Evolutionary conservation across 73 alveolate genomes (phyloP).

Genomic region (Tetrahymena malaccensis): DNA sequence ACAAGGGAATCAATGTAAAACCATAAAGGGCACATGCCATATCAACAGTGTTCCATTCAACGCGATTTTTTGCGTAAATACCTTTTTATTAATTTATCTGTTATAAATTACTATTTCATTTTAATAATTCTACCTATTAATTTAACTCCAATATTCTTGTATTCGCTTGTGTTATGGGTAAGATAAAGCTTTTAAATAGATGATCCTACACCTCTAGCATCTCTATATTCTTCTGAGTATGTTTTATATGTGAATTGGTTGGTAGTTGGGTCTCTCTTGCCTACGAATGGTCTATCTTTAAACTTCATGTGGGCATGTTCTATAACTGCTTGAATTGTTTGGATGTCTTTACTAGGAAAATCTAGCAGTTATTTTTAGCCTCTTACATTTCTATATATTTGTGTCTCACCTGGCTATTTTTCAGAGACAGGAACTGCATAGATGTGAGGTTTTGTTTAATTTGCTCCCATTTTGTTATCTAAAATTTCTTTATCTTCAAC

Average conservation of each 20-base stretch:
- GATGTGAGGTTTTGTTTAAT: neutral
- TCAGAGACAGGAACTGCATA: constrained; percentile 61
- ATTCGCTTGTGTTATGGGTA: neutral
- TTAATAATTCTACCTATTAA: constrained; percentile 40
- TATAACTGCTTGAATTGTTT: neutral
- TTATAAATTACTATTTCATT: neutral
- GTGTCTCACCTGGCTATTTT: constrained; percentile 64
- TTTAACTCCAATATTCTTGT: constrained; percentile 15
- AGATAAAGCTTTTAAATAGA: neutral
- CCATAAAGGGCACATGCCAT: constrained; percentile 65
- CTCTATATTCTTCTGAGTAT: neutral
- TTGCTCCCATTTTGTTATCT: neutral
- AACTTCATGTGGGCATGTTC: neutral
- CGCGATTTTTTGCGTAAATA: constrained; percentile 75
- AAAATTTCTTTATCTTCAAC: too few species aligned
- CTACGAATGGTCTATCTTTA: neutral
- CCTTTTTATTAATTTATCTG: constrained; percentile 25
- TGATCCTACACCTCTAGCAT: neutral
- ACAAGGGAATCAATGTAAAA: constrained; percentile 67
- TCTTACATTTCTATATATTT: constrained; percentile 51
- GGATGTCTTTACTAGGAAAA: neutral
- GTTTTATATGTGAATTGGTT: neutral
- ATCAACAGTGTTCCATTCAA: constrained; percentile 76
- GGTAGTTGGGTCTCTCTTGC: neutral
- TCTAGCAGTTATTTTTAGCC: constrained; percentile 4